Evolutionary conservation across 345 rosid species (phyloP), one percentile per base, ranked within the genome.

Genomic region (Raphanus sativus): DNA sequence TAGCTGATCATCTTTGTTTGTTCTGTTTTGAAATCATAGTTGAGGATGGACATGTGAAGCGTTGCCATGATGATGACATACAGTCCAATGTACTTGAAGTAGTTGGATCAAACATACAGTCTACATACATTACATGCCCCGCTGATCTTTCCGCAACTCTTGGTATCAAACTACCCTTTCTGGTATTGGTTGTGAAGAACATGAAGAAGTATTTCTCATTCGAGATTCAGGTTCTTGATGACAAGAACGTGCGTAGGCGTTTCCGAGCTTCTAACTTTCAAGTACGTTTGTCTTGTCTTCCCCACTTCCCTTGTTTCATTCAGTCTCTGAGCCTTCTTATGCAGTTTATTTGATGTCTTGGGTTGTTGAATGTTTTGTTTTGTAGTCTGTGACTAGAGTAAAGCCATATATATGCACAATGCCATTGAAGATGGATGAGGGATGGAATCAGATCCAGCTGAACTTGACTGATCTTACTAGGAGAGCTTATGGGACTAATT

Each of bases 251-350:
- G 50, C 86, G 99, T 68, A 80, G 99, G 32, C 97, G 99, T 67
- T 95, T 95, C 77, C 90, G 98, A 26, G 91, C 99, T 89, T 95
- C 99, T 85, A 95, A 92, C 81, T 95, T 88, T 82, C 99, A 95
- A 89, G 99, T 95, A 76, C 88, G 99, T 58, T 33, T 33, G 36
- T 33, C 36, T 33, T 33, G 7, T 33, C 21, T 21, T 21, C 21
- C 36, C 36, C 36, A 8, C 7, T 33, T 30, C n/a, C n/a, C n/a
- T n/a, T n/a, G n/a, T n/a, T n/a, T n/a, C n/a, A n/a, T n/a, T n/a
- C n/a, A n/a, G n/a, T n/a, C 55, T 79, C 40, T 56, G 62, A 33
- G n/a, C n/a, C n/a, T n/a, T n/a, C n/a, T n/a, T n/a, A n/a, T n/a
- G n/a, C n/a, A n/a, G n/a, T n/a, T 26, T 64, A 62, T 32, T 48